phyloP scores from a whole-genome alignment of 1,284 basidiomycete genomes.

The Earliella scabrosa region DNA sequence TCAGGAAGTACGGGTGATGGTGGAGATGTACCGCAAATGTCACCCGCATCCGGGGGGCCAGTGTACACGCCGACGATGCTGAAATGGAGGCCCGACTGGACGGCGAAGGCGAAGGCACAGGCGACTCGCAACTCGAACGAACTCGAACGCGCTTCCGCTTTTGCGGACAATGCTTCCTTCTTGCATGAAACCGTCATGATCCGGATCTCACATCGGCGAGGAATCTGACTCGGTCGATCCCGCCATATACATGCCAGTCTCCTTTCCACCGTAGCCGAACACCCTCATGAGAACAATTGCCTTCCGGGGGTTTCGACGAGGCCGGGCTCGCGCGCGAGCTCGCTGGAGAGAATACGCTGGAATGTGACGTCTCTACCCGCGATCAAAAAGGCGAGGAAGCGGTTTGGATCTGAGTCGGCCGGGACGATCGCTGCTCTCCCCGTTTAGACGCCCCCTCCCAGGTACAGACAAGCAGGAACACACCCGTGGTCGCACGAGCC shows the following conservation, averaged over 20 bases:
- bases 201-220: conserved; percentile 5
- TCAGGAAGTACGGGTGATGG: not conserved
- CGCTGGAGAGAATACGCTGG: conserved; percentile 49
- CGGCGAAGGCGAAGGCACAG: conserved; percentile 15
- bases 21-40: conserved; percentile 18
- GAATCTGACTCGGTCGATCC: conserved; percentile 1
- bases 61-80: not conserved
- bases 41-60: conserved; percentile 49
- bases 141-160: conserved; percentile 8
- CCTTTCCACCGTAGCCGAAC: conserved; percentile 3
- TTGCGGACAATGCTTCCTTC: conserved; percentile 33
- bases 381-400: conserved; percentile 31
- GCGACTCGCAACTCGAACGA: not conserved
- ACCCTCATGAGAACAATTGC: conserved; percentile 31
- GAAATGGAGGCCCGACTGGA: conserved; percentile 1
- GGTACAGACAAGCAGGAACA: not conserved
- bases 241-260: conserved; percentile 26
- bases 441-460: not conserved
- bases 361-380: conserved; percentile 41
- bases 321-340: conserved; percentile 48
- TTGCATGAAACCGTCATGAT: conserved; percentile 27
- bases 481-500: not conserved
- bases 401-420: conserved; percentile 36
- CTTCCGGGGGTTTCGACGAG: conserved; percentile 48
- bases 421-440: not conserved